These are phyloP conservation scores for Solanum chaucha DNA, from an alignment of 257 asterid genomes.

Conservation along the genomic window DNA sequence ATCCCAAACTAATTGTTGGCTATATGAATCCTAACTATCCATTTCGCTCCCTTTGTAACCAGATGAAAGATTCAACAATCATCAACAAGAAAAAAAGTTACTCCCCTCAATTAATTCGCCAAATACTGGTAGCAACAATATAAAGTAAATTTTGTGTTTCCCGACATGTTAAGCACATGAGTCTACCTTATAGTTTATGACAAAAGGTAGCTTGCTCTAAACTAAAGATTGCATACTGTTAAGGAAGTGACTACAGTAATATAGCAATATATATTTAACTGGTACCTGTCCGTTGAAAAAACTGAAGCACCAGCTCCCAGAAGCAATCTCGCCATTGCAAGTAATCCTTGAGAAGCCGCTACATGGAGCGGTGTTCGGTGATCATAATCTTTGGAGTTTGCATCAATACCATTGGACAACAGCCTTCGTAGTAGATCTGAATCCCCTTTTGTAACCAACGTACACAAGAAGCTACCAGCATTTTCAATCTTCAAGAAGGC, in stretches of 20 bases:
- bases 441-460: constrained; percentile 63
- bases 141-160: not conserved
- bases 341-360: constrained; percentile 77
- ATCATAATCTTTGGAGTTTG: constrained; percentile 66
- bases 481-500: constrained; percentile 52
- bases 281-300: constrained; percentile 65
- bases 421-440: constrained; percentile 64
- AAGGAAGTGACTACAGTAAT: not conserved
- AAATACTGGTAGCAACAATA: not conserved
- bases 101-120: not conserved
- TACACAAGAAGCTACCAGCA: constrained; percentile 66
- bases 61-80: not conserved
- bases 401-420: constrained; percentile 55
- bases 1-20: not conserved
- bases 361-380: constrained; percentile 81
- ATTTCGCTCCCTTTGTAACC: not conserved
- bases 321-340: constrained; percentile 62
- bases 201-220: not conserved
- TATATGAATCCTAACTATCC: not conserved
- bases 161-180: not conserved
- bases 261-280: not conserved
- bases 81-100: not conserved
- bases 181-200: not conserved
- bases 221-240: not conserved
- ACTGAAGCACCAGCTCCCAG: constrained; percentile 86